Evolutionary conservation across 2,329 filamentous ascomycete species (phyloP).

Genomic region (Dactylonectria estremocensis): DNA sequence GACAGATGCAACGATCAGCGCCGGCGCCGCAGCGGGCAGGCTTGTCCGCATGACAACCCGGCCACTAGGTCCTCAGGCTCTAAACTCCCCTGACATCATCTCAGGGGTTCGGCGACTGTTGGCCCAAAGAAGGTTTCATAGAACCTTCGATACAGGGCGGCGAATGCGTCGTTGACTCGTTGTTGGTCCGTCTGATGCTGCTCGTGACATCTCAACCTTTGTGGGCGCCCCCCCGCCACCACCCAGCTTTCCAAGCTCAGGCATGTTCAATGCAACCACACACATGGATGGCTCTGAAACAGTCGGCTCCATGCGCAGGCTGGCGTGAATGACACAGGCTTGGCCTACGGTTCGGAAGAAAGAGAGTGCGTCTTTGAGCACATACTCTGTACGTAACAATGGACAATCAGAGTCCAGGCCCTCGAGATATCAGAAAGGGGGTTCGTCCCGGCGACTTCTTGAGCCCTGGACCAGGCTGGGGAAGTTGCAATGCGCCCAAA

Average conservation of each 20-base stretch:
- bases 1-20: conserved; percentile 19
- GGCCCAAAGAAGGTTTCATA: conserved; percentile 46
- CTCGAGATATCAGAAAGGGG: conserved; percentile 3
- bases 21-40: conserved; percentile 15
- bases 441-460: conserved; percentile 12
- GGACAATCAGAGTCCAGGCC: neutral
- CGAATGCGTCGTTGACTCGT: conserved; percentile 5
- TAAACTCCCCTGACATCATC: conserved; percentile 43
- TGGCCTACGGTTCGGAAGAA: neutral
- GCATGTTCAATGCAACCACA: conserved; percentile 11
- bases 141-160: conserved; percentile 43
- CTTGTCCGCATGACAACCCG: conserved; percentile 28
- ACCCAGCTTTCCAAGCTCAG: conserved; percentile 8
- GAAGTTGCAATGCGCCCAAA: neutral
- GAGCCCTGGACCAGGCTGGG: neutral
- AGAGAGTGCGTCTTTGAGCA: neutral
- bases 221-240: conserved; percentile 15
- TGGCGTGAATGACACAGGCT: conserved; percentile 8
- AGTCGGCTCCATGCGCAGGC: conserved; percentile 26
- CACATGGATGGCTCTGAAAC: conserved; percentile 27
- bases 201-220: neutral
- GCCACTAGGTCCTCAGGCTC: conserved; percentile 17
- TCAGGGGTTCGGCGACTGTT: conserved; percentile 28
- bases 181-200: conserved; percentile 4
- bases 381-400: neutral